Conservation (phyloP, 805 yeast species). For the Myxozyma lipomycoides region DNA sequence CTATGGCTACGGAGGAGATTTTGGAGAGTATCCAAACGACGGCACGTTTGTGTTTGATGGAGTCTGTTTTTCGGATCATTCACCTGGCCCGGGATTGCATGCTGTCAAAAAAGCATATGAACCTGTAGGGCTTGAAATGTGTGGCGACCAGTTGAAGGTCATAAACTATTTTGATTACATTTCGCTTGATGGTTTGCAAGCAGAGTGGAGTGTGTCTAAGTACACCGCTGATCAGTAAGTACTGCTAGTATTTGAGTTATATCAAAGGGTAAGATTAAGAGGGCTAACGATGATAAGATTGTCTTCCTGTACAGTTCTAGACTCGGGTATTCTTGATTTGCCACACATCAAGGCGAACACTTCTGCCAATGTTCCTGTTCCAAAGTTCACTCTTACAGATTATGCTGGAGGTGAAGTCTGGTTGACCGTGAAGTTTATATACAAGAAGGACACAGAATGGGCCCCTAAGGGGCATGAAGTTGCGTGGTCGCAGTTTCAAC, state of each 20-base stretch:
- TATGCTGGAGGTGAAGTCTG: slow-evolving; percentile 5
- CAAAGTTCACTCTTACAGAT: neutral
- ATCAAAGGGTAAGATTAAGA: too few relatives aligned
- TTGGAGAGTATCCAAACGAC: slow-evolving; percentile 39
- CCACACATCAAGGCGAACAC: slow-evolving; percentile 6
- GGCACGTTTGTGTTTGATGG: slow-evolving; percentile 43
- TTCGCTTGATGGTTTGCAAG: slow-evolving; percentile 22
- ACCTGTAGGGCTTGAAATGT: slow-evolving; percentile 30
- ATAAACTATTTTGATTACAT: slow-evolving; percentile 31
- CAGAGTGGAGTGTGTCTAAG: slow-evolving; percentile 2
- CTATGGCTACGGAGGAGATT: slow-evolving; percentile 41
- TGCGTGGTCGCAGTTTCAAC: slow-evolving; percentile 33
- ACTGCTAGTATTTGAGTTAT: too few relatives aligned
- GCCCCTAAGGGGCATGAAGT: slow-evolving; percentile 31
- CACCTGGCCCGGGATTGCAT: slow-evolving; percentile 39
- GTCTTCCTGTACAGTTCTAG: neutral
- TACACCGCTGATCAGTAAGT: slow-evolving; percentile 6
- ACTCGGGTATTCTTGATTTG: slow-evolving; percentile 3
- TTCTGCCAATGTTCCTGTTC: slow-evolving; percentile 1
- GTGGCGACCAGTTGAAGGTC: slow-evolving; percentile 16
- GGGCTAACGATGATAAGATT: too few relatives aligned
- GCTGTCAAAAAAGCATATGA: slow-evolving; percentile 39
- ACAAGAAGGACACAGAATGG: slow-evolving; percentile 21
- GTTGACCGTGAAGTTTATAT: slow-evolving; percentile 22
- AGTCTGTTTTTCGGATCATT: slow-evolving; percentile 35